Base-by-base conservation (phyloP, 2,329 filamentous ascomycete species). In the Aspergillus pseudoterreus region DNA sequence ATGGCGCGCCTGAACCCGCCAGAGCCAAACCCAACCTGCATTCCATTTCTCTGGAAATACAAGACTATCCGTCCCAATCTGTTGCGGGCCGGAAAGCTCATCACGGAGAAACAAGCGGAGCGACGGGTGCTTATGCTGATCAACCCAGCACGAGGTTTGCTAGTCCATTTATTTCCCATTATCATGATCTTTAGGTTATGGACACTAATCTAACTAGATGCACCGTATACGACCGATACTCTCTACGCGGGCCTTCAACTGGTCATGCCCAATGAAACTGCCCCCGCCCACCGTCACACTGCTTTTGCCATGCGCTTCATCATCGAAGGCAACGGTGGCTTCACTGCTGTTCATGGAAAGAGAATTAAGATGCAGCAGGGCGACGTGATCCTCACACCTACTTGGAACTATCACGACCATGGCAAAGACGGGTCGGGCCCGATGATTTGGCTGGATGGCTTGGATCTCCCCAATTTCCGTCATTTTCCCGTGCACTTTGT, bases 341-440 rank as follows among this genome's bases (percentile, higher is more conserved):
- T 82, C 59, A 83, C 81, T 0, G 79, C 81, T 1, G 78, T 83
- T 0, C 78, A 82, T 45, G 80, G 81, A 4, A 66, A 71, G 39
- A 75, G 78, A 49, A 78, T 84, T 56, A 65, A 69, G 2, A 78
- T 84, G 62, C 60, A 71, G 17, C 70, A 75, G 2, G 80, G 80
- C 8, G 81, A 83, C 55, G 77, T 83, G 1, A 78, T 83, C 12
- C 64, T 83, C 1, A 84, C 81, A 0, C 81, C 80, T 0, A 77
- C 73, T 0, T 83, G 81, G 81, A 77, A 82, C 59, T 83, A 78
- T 74, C 81, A 82, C 53, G 81, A 83, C 53, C 81, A 84, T 51
- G 81, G 81, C 3, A 83, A 83, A 44, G 79, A 83, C 51, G 77
- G 79, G 8, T 68, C 71, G 1, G 71, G 71, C 1, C 78, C 79